Evolutionary conservation across 2,329 filamentous ascomycete species (phyloP).

Genomic region (Trichophyton schoenleinii): DNA sequence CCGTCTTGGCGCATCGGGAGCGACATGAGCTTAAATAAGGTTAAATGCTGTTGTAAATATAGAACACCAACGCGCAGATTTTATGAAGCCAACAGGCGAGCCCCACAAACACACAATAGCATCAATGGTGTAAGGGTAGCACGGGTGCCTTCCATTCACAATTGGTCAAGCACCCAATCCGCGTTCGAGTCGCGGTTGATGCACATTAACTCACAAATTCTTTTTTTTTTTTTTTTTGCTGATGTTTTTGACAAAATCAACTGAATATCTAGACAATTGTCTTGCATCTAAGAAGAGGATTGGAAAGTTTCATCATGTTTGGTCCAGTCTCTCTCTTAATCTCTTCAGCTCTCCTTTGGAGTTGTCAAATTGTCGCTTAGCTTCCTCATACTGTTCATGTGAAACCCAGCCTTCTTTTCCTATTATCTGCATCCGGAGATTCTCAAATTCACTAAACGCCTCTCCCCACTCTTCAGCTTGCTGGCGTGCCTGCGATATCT

Average conservation of each 20-base stretch:
- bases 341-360: background rate
- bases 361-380: conserved; percentile 5
- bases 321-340: background rate
- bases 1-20: background rate
- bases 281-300: too few relatives aligned
- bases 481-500: conserved; percentile 13
- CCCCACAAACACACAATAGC: background rate
- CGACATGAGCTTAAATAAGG: background rate
- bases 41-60: background rate
- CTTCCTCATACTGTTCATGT: conserved; percentile 16
- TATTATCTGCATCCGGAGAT: conserved; percentile 9
- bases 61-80: background rate
- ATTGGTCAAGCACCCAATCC: background rate
- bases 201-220: background rate
- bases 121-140: background rate
- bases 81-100: background rate
- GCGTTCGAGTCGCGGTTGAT: background rate
- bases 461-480: conserved; percentile 15
- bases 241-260: background rate
- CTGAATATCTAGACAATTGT: background rate
- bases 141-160: background rate
- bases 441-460: conserved; percentile 15
- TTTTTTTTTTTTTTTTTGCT: background rate
- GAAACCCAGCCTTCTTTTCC: conserved; percentile 21
- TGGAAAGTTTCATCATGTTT: background rate